These are phyloP conservation scores for Alternaria hordeiaustralica DNA, from an alignment of 2,329 filamentous ascomycete species.

Conservation along the genomic window DNA sequence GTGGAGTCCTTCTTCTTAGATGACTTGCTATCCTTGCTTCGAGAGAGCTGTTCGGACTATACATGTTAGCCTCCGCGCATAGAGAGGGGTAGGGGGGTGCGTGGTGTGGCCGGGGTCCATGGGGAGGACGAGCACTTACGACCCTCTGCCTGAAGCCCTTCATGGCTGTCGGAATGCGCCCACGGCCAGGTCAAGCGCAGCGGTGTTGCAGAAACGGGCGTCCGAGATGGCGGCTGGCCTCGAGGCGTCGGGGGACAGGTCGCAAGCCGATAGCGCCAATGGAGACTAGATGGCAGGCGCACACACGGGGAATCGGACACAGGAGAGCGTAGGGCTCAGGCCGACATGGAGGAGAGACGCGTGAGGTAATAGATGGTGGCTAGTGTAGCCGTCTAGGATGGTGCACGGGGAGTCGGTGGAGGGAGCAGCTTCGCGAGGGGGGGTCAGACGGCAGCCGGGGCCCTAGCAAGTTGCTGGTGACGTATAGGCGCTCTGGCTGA, in stretches of 20 bases:
- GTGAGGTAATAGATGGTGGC: slow-evolving; percentile 34
- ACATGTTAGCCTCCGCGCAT: slow-evolving; percentile 56
- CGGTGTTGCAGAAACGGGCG: slow-evolving; percentile 36
- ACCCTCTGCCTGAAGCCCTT: slow-evolving; percentile 98
- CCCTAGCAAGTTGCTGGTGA: slow-evolving; percentile 26
- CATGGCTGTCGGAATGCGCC: slow-evolving; percentile 68
- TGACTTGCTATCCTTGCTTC: slow-evolving; percentile 86
- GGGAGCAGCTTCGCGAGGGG: slow-evolving; percentile 29
- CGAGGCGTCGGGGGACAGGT: slow-evolving; percentile 28
- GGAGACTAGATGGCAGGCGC: slow-evolving; percentile 27
- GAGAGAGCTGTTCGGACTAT: slow-evolving; percentile 83
- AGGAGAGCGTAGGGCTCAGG: slow-evolving; percentile 31
- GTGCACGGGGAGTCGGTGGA: slow-evolving; percentile 33
- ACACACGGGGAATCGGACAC: slow-evolving; percentile 18
- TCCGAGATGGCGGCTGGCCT: slow-evolving; percentile 30
- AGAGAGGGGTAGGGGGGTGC: slow-evolving; percentile 29
- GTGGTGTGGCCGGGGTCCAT: slow-evolving; percentile 29
- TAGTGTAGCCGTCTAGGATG: slow-evolving; percentile 34
- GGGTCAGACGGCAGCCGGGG: slow-evolving; percentile 30
- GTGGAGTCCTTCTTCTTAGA: slow-evolving; percentile 67
- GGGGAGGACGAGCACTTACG: slow-evolving; percentile 66
- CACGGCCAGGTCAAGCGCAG: slow-evolving; percentile 38
- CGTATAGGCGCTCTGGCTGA: slow-evolving; percentile 17
- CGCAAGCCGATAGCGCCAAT: slow-evolving; percentile 39
- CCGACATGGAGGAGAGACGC: slow-evolving; percentile 39